Evolutionary conservation across 306 rosid genomes (phyloP).

Genomic region (Prunus davidiana): DNA sequence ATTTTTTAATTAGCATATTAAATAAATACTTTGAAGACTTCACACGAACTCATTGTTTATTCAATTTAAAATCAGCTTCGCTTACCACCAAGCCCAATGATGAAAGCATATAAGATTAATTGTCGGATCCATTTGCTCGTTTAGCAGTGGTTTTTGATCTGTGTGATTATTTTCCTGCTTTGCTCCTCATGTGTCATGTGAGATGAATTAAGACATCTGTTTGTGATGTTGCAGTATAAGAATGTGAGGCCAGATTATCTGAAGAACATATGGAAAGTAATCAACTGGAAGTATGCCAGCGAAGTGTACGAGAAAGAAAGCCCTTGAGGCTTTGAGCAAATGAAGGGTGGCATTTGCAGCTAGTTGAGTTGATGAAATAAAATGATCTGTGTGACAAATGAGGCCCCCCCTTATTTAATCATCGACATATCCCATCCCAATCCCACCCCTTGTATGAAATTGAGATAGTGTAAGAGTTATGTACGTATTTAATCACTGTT

Average conservation of each 20-base stretch:
- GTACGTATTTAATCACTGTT: background rate
- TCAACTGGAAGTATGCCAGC: slow-evolving; percentile 78
- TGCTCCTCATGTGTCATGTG: background rate
- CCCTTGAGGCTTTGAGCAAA: slow-evolving; percentile 33
- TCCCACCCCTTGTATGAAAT: background rate
- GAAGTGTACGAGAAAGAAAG: slow-evolving; percentile 63
- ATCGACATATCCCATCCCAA: background rate
- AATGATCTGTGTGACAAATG: background rate
- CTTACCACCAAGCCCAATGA: background rate
- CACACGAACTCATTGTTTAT: background rate
- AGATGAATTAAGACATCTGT: background rate
- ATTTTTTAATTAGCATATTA: background rate
- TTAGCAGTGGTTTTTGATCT: background rate
- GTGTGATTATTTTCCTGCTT: background rate
- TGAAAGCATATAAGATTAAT: background rate
- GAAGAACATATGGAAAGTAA: slow-evolving; percentile 96
- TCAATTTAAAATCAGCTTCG: background rate
- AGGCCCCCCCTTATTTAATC: background rate
- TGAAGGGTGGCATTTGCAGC: background rate
- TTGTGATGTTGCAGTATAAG: slow-evolving; percentile 75
- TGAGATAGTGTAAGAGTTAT: background rate
- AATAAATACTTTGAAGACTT: background rate
- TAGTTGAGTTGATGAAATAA: slow-evolving; percentile 9
- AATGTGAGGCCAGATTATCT: slow-evolving; percentile 93
- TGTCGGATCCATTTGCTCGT: background rate